Evolutionary conservation across 352 stramenopile genomes (phyloP).

Genomic region (Peronospora destructor): DNA sequence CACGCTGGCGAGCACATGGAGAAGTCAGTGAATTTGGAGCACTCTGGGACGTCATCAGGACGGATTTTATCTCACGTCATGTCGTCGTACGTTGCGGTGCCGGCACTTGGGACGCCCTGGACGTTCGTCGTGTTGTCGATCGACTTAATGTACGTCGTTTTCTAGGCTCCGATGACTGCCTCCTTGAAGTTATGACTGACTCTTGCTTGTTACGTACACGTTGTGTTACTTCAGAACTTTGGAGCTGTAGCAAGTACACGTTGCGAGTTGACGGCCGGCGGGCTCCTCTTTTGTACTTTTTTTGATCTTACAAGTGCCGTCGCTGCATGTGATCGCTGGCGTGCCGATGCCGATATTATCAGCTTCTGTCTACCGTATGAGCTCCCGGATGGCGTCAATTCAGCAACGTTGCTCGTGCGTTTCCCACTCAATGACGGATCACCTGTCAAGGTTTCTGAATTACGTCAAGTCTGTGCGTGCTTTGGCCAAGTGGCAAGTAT

Average conservation of each 20-base stretch:
- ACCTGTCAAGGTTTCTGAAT: conserved; percentile 28
- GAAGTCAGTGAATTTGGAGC: conserved; percentile 24
- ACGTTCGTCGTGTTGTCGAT: conserved; percentile 43
- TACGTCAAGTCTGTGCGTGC: conserved; percentile 57
- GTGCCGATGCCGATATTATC: conserved; percentile 31
- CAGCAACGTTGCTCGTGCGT: conserved; percentile 50
- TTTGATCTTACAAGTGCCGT: conserved; percentile 67
- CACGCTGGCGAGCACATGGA: conserved; percentile 20
- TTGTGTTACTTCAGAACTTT: conserved; percentile 38
- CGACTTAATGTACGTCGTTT: conserved; percentile 42
- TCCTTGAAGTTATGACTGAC: conserved; percentile 24
- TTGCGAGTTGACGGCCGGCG: conserved; percentile 40
- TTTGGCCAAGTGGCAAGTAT: conserved; percentile 72
- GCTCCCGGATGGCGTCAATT: conserved; percentile 51
- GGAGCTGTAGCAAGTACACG: conserved; percentile 46
- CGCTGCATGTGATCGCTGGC: conserved; percentile 45
- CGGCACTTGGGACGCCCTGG: conserved; percentile 27
- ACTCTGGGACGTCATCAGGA: conserved; percentile 53
- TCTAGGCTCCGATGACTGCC: not conserved
- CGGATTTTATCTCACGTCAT: conserved; percentile 54
- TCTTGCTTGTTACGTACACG: not conserved
- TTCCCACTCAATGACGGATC: conserved; percentile 22
- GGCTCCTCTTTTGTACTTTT: conserved; percentile 71
- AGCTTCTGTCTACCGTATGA: conserved; percentile 71
- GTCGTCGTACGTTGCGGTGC: conserved; percentile 47